Evolutionary conservation across 2,329 filamentous ascomycete species (phyloP).

Genomic region (Didymella lethalis): DNA sequence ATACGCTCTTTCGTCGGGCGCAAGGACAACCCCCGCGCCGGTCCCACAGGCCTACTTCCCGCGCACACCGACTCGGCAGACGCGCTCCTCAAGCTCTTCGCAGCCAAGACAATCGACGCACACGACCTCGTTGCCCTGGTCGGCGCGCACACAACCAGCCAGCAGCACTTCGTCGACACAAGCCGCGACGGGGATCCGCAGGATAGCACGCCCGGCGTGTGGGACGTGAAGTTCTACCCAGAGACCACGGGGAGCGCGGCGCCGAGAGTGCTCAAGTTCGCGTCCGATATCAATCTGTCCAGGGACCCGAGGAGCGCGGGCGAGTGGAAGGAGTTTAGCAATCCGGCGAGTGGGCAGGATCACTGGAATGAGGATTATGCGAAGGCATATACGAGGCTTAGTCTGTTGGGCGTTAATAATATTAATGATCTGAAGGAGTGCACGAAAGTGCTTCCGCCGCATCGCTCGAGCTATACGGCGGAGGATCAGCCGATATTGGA

Average conservation of each 20-base stretch:
- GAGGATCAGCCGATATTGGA: conserved; percentile 30
- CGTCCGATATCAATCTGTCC: conserved; percentile 38
- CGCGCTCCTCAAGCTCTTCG: conserved; percentile 41
- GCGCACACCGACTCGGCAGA: conserved; percentile 33
- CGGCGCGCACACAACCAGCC: conserved; percentile 43
- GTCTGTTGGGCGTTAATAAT: conserved; percentile 62
- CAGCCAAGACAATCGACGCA: conserved; percentile 43
- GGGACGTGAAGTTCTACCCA: conserved; percentile 44
- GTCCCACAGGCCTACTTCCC: conserved; percentile 38
- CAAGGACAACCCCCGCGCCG: conserved; percentile 35
- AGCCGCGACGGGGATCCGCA: conserved; percentile 35
- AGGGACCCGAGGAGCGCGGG: conserved; percentile 34
- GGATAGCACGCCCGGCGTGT: conserved; percentile 42
- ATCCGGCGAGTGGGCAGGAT: conserved; percentile 20
- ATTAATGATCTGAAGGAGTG: conserved; percentile 62
- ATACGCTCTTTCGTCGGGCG: conserved; percentile 43
- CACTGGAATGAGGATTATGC: conserved; percentile 46
- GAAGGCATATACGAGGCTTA: conserved; percentile 49
- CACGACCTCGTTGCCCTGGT: conserved; percentile 45
- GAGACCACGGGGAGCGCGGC: conserved; percentile 33
- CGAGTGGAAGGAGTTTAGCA: conserved; percentile 36
- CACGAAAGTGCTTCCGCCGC: conserved; percentile 58
- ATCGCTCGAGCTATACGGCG: conserved; percentile 21
- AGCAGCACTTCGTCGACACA: conserved; percentile 41
- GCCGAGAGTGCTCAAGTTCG: conserved; percentile 40